A percentile compares a stretch with the other conserved stretches of the same genome.
phyloP scores from a whole-genome alignment of 768 basidiomycete genomes.

The Kwoniella mangroviensis region DNA sequence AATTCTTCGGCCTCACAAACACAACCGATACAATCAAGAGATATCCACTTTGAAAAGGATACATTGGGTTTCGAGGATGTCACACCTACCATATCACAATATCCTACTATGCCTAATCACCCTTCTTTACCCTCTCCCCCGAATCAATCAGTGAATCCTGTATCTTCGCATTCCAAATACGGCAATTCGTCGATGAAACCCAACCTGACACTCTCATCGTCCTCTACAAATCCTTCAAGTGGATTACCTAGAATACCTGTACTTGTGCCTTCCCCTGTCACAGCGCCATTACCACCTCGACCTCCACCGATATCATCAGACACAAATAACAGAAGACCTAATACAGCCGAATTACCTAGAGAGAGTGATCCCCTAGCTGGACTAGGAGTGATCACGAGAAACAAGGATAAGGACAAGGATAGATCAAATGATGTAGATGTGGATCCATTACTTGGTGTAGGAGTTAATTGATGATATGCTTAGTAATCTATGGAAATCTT shows the following conservation, averaged over 20 bases:
- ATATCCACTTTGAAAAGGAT: neutral
- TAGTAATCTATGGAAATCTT: neutral
- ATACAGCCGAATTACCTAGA: neutral
- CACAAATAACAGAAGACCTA: too few species aligned
- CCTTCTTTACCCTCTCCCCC: slow-evolving; percentile 8
- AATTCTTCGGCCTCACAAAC: too few species aligned
- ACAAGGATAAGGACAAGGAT: slow-evolving; percentile 12
- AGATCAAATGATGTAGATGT: neutral
- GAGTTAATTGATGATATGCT: slow-evolving; percentile 4
- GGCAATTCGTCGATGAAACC: slow-evolving; percentile 8
- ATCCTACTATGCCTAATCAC: neutral
- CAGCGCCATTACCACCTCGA: slow-evolving; percentile 13
- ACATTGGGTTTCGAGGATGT: slow-evolving; percentile 17
- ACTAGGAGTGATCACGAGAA: slow-evolving; percentile 16
- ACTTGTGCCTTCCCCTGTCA: slow-evolving; percentile 1
- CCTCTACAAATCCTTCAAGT: neutral
- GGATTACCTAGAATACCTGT: slow-evolving; percentile 15
- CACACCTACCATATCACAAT: slow-evolving; percentile 23
- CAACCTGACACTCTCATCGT: slow-evolving; percentile 7
- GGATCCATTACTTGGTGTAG: slow-evolving; percentile 22
- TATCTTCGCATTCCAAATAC: neutral
- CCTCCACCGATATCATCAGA: neutral
- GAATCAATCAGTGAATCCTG: neutral
- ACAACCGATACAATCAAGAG: too few species aligned
- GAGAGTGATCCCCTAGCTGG: slow-evolving; percentile 25